Conservation (phyloP, 2,329 filamentous ascomycete genomes). For the Botrytis fragariae region DNA sequence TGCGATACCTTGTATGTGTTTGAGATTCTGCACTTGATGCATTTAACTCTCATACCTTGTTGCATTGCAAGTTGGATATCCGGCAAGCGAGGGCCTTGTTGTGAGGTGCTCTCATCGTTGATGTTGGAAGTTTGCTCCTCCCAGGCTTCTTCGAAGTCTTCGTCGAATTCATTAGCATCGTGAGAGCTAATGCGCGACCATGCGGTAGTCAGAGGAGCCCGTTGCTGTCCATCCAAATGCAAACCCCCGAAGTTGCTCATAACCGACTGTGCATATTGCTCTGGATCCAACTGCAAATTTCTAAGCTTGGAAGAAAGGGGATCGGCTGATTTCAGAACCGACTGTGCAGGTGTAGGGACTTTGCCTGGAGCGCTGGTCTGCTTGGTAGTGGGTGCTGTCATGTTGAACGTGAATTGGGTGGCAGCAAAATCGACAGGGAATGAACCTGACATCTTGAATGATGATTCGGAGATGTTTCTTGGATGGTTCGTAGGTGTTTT, state of each 20-base stretch:
- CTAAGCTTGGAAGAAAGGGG: background rate
- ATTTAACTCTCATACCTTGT: background rate
- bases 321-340: background rate
- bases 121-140: background rate
- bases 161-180: background rate
- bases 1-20: background rate
- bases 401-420: background rate
- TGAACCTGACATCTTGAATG: background rate
- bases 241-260: background rate
- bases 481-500: background rate
- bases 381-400: background rate
- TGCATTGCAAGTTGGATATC: background rate
- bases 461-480: background rate
- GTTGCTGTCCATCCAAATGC: background rate
- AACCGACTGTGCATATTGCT: too few relatives aligned
- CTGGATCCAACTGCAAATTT: background rate
- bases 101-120: background rate
- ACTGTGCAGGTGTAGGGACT: accelerated
- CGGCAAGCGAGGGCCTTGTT: accelerated
- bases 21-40: background rate
- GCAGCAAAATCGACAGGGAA: accelerated
- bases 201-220: accelerated
- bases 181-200: background rate
- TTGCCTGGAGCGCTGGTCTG: background rate
- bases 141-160: background rate